These are phyloP conservation scores for Tephrocybe sp. DNA, from an alignment of 768 basidiomycete genomes.

Conservation along the genomic window DNA sequence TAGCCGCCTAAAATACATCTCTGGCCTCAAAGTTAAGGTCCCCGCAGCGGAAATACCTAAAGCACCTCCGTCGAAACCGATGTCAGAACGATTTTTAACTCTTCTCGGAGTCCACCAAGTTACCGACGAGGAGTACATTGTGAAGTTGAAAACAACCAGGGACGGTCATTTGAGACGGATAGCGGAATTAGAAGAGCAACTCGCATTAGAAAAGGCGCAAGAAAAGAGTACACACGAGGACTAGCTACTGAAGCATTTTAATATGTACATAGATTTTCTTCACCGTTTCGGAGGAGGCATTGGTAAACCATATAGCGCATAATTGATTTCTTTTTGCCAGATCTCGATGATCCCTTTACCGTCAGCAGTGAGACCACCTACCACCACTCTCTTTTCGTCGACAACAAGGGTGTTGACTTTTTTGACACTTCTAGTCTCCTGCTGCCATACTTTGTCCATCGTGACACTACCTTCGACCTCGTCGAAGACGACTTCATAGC, in stretches of 20 bases:
- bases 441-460: constrained; percentile 47
- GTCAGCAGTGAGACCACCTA: constrained; percentile 62
- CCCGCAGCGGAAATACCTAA: constrained; percentile 15
- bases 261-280: constrained; percentile 3
- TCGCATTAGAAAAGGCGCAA: constrained; percentile 34
- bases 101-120: constrained; percentile 54
- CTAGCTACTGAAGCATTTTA: constrained; percentile 3
- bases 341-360: constrained; percentile 67
- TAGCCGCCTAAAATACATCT: constrained; percentile 57
- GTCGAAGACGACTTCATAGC: constrained; percentile 45
- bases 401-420: constrained; percentile 69
- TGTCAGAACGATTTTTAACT: constrained; percentile 40
- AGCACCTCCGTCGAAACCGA: constrained; percentile 15
- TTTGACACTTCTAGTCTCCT: constrained; percentile 38
- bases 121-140: constrained; percentile 73
- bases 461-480: constrained; percentile 35
- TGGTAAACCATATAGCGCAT: constrained; percentile 3
- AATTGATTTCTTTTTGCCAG: constrained; percentile 40
- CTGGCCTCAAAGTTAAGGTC: constrained; percentile 29
- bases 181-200: constrained; percentile 50
- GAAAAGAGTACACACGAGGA: constrained; percentile 16
- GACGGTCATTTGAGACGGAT: constrained; percentile 57
- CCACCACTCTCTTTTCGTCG: constrained; percentile 45
- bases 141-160: constrained; percentile 56
- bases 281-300: neutral